Conservation (phyloP, 1,284 basidiomycete genomes). For the Rhodotorula sp. region DNA sequence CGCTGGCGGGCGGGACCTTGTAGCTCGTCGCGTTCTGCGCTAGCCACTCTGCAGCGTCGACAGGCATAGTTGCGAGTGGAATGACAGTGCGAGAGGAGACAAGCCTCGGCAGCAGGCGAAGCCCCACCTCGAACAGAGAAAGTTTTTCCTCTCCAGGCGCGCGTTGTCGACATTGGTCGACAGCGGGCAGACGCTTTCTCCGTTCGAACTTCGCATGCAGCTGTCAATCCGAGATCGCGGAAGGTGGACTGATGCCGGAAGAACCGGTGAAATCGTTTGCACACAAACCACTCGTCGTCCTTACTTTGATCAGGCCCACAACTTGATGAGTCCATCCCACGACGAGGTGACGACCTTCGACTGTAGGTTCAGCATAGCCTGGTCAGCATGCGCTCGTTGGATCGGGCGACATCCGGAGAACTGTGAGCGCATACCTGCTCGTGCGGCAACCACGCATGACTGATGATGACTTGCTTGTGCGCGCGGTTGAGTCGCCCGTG, state of each 20-base stretch:
- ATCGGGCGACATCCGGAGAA: background rate
- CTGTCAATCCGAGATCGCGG: too few species aligned
- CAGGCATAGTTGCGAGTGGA: background rate
- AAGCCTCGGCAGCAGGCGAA: background rate
- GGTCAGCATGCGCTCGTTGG: background rate
- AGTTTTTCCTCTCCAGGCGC: background rate
- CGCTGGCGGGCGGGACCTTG: background rate
- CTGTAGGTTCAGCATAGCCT: constrained; percentile 2
- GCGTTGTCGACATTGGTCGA: background rate
- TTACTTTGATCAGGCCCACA: constrained; percentile 21
- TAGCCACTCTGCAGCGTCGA: background rate
- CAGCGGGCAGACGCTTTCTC: too few species aligned
- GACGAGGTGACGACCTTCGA: constrained; percentile 38
- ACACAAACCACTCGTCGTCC: background rate
- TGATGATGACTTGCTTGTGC: constrained; percentile 91
- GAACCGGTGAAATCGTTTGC: background rate
- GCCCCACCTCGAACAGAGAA: background rate
- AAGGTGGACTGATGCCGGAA: too few species aligned
- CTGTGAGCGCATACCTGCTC: constrained; percentile 70
- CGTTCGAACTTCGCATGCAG: too few species aligned
- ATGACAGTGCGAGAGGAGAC: background rate
- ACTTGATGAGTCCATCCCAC: constrained; percentile 40
- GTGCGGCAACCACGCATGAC: constrained; percentile 96
- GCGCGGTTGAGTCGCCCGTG: constrained; percentile 76
- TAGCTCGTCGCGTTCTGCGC: background rate